phyloP scores from a whole-genome alignment of 495 filamentous ascomycete genomes.

The Neohortaea acidophila region DNA sequence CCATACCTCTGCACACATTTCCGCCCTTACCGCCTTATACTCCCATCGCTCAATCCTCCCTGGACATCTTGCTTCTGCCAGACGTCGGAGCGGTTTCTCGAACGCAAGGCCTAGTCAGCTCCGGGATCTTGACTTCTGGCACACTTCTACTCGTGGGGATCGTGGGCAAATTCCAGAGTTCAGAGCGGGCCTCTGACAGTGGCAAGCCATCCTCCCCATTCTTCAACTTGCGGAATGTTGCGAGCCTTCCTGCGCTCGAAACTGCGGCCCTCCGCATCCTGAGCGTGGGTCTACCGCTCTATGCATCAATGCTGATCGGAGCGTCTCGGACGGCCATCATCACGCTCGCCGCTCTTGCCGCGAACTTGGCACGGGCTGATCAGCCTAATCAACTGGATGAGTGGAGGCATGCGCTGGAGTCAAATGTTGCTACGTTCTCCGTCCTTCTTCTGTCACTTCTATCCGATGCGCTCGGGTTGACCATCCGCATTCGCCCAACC shows the following conservation, averaged over 20 bases:
- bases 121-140: constrained; percentile 27
- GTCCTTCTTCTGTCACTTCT: constrained; percentile 14
- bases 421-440: constrained; percentile 20
- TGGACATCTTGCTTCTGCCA: constrained; percentile 1
- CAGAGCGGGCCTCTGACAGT: constrained; percentile 22
- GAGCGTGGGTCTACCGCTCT: constrained; percentile 39
- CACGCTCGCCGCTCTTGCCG: constrained; percentile 33
- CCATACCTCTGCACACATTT: constrained; percentile 1
- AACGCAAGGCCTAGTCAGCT: constrained; percentile 22
- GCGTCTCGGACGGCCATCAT: constrained; percentile 38
- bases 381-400: constrained; percentile 15
- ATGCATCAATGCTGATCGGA: constrained; percentile 41
- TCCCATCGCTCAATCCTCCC: neutral
- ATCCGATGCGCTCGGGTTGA: constrained; percentile 13
- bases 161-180: constrained; percentile 22
- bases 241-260: neutral
- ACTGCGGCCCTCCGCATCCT: constrained; percentile 14
- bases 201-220: constrained; percentile 15
- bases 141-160: constrained; percentile 30
- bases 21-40: neutral
- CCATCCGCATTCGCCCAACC: constrained; percentile 8
- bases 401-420: constrained; percentile 21
- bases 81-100: constrained; percentile 13
- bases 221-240: neutral
- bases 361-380: constrained; percentile 23